phyloP scores from a whole-genome alignment of 176 grass and related monocot genomes.

The Ensete glaucum region DNA sequence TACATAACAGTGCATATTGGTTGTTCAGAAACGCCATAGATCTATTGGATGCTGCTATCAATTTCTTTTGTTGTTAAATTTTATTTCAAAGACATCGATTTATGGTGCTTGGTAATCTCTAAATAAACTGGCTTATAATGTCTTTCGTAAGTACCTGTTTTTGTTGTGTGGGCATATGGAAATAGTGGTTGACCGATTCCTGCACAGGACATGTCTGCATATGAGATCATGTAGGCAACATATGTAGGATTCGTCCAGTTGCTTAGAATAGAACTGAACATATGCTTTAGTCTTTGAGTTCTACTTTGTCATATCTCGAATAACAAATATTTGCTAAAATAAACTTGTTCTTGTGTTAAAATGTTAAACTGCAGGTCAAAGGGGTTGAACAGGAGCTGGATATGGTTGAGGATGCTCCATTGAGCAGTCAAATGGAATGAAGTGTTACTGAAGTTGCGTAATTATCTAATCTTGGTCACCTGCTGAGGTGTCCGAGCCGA shows the following conservation, averaged over 20 bases:
- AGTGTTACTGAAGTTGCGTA: neutral
- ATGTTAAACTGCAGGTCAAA: conserved; percentile 56
- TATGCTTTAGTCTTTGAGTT: neutral
- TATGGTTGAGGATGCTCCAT: conserved; percentile 48
- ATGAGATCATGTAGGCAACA: too few species aligned
- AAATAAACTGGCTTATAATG: too few species aligned
- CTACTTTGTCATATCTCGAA: neutral
- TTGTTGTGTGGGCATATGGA: too few species aligned
- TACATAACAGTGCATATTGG: neutral
- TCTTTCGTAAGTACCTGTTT: too few species aligned
- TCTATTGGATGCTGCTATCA: neutral
- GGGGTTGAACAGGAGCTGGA: conserved; percentile 87
- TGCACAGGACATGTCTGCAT: too few species aligned
- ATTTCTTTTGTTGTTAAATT: neutral
- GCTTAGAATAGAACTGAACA: too few species aligned
- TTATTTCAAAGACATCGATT: neutral
- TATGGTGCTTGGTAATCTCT: neutral
- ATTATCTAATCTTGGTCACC: neutral
- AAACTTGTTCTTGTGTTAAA: neutral
- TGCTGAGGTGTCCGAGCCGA: neutral
- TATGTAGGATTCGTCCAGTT: too few species aligned
- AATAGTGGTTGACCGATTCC: too few species aligned
- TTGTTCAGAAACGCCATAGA: neutral
- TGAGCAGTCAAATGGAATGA: conserved; percentile 58
- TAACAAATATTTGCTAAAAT: neutral